Base-by-base conservation (phyloP, 495 filamentous ascomycete genomes). In the Elasticomyces elasticus region DNA sequence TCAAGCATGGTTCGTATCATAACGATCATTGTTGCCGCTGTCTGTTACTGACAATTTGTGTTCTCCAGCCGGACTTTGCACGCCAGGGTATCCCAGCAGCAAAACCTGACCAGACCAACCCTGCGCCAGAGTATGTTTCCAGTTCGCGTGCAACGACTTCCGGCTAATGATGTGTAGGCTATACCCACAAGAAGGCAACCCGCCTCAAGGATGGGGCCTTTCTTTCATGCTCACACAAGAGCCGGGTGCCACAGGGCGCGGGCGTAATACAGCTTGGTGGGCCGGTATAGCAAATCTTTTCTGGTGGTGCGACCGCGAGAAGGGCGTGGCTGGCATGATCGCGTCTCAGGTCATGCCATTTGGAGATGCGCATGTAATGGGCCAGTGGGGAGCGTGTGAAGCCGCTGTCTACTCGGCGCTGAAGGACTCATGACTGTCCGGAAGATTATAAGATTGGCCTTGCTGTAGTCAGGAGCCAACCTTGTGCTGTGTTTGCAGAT, bases 261-360 rank as follows among this genome's bases (percentile, higher is more conserved):
- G 71, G 0, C 56, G 46, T 4, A 66, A 67, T 25, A 78, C 77
- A 5, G 78, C 54, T 0, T 71, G 59, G 51, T 83, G 80, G 80
- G 73, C 75, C n/a, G 82, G 82, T 0, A 52, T 84, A 48, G 61
- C 77, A 25, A 82, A 84, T 64, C 45, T 77, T 40, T 83, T 72
- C 58, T 84, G 80, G 80, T 83, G 75, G 75, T 68, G 65, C 35
- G 81, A 83, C 66, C 67, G 75, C 4, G 76, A 77, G 59, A 75
- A 71, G 46, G 80, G 80, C 4, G 67, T 84, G 49, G 80, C 69
- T 9, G 79, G 78, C 7, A 74, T 83, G 17, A 66, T 82, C 27
- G 74, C 68, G 23, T 67, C 67, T 23, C 81, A 84, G 69, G 75
- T 83, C 28, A 52, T 83, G 54, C 81, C 80, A 9, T 82, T 79